Conservation (phyloP, 768 basidiomycete genomes). For the Phlebiopsis flavidoalba region DNA sequence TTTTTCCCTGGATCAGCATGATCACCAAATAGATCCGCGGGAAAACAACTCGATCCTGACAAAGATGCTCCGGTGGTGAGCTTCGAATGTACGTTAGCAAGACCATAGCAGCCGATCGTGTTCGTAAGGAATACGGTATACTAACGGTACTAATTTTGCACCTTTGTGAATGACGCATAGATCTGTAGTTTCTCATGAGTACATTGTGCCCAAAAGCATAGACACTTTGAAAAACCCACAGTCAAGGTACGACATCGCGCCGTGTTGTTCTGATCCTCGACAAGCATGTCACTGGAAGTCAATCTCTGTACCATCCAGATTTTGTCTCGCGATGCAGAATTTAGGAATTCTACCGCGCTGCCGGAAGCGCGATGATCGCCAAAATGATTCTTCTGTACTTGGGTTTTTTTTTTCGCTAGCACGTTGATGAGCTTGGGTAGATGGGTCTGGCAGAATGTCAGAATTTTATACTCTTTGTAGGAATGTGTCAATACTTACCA, state of each 20-base stretch:
- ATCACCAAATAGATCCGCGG: conserved; percentile 15
- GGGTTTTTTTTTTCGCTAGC: conserved; percentile 77
- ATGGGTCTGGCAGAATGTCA: conserved; percentile 39
- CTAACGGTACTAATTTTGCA: conserved; percentile 32
- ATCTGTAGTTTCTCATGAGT: conserved; percentile 17
- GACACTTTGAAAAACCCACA: conserved; percentile 53
- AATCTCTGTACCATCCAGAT: conserved; percentile 87
- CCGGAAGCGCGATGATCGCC: conserved; percentile 56
- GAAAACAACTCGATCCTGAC: conserved; percentile 10
- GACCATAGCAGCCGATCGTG: neutral
- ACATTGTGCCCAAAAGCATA: neutral
- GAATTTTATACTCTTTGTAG: neutral
- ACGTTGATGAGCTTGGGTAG: conserved; percentile 70
- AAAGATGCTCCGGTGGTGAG: conserved; percentile 13
- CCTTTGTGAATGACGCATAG: conserved; percentile 36
- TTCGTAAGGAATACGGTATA: conserved; percentile 19
- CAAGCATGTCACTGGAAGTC: conserved; percentile 96
- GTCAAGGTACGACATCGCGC: conserved; percentile 87
- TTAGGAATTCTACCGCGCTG: conserved; percentile 52
- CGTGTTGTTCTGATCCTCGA: conserved; percentile 97
- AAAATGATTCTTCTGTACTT: conserved; percentile 87
- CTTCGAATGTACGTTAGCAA: neutral
- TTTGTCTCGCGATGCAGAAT: conserved; percentile 81
- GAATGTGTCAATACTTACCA: conserved; percentile 45
- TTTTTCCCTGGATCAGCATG: neutral